A percentile compares a stretch with the other conserved stretches of the same genome.
phyloP scores from a whole-genome alignment of 2,329 filamentous ascomycete genomes.

The Alternaria panax region DNA sequence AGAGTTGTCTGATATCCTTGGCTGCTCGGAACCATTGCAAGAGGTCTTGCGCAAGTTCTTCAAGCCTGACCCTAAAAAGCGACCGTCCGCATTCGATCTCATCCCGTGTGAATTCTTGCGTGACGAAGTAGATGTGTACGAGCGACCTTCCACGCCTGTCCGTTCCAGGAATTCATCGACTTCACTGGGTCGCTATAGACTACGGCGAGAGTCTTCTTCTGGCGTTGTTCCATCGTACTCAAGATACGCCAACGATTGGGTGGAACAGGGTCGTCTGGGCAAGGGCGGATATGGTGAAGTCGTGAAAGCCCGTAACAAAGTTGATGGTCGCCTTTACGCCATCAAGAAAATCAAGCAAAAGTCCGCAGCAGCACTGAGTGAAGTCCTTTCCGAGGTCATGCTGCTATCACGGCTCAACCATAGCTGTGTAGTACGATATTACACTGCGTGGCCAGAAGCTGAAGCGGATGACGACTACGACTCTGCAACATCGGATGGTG shows the following conservation, averaged over 20 bases:
- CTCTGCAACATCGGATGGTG: slow-evolving; percentile 35
- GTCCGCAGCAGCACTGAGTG: slow-evolving; percentile 75
- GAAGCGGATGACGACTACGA: slow-evolving; percentile 44
- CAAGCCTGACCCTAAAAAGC: slow-evolving; percentile 81
- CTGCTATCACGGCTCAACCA: slow-evolving; percentile 92
- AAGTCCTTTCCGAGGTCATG: slow-evolving; percentile 85
- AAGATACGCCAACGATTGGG: slow-evolving; percentile 87
- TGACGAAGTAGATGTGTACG: slow-evolving; percentile 56
- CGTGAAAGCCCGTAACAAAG: slow-evolving; percentile 91
- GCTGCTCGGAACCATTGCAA: slow-evolving; percentile 75
- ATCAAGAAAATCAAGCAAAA: slow-evolving; percentile 95
- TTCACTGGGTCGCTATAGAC: slow-evolving; percentile 41
- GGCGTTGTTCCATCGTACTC: slow-evolving; percentile 60
- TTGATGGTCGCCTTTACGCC: slow-evolving; percentile 92
- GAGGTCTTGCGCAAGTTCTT: slow-evolving; percentile 87
- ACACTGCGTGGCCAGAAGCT: slow-evolving; percentile 92
- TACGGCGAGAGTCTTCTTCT: slow-evolving; percentile 48
- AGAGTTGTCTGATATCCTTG: slow-evolving; percentile 73
- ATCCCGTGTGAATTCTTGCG: slow-evolving; percentile 65
- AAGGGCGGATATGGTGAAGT: slow-evolving; percentile 97
- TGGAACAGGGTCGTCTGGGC: slow-evolving; percentile 85
- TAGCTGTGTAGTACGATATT: slow-evolving; percentile 87
- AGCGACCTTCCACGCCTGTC: slow-evolving; percentile 42
- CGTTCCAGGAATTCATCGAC: slow-evolving; percentile 49
- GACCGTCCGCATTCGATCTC: slow-evolving; percentile 80